Evolutionary conservation across 441 rosid species (phyloP), one percentile per base, ranked within the genome.

Genomic region (Euphorbia schlechtendalii): DNA sequence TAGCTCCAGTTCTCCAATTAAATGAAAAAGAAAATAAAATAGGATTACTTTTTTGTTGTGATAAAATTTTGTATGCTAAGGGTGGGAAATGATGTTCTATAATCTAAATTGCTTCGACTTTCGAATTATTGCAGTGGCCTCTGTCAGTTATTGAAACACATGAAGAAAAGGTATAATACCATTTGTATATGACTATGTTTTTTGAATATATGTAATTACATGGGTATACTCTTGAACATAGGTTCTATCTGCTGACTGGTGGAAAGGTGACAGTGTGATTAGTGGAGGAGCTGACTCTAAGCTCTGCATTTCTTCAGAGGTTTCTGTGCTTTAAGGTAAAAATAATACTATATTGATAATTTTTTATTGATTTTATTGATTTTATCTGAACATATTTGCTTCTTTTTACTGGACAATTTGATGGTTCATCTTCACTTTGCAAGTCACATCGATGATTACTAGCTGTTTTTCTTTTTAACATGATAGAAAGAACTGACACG

Each of bases 161-260:
- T 71, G 85, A 79, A 56, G 97, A 89, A 72, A 95, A 92, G 96
- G 99, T 87, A 75, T 21, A 25, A 32, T 62, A 61, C 30, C 24
- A 9, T 49, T 34, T 58, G 15, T 24, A 30, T 52, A 12, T 22
- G 13, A 32, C 8, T 15, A 56, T 22, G 8, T 24, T 34, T 48
- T 73, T 25, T 4, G 3, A 24, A 2, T 2, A 28, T 59, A 32
- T 43, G 48, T 8, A 20, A 52, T 61, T 17, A 63, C 22, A 13
- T 30, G 68, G 45, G 36, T 41, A 30, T 66, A 65, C 25, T 15
- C 22, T 75, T 58, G 66, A 10, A 59, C 53, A 49, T 69, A 93
- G 98, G 98, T 95, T 20, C 78, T 88, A 48, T 81, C 89, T 72
- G 90, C 92, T 5, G 99, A 86, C 80, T 95, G 99, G 99, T 95